Conservation (phyloP, 2,329 filamentous ascomycete genomes). For the Arthrobotrys pseudoclavata region DNA sequence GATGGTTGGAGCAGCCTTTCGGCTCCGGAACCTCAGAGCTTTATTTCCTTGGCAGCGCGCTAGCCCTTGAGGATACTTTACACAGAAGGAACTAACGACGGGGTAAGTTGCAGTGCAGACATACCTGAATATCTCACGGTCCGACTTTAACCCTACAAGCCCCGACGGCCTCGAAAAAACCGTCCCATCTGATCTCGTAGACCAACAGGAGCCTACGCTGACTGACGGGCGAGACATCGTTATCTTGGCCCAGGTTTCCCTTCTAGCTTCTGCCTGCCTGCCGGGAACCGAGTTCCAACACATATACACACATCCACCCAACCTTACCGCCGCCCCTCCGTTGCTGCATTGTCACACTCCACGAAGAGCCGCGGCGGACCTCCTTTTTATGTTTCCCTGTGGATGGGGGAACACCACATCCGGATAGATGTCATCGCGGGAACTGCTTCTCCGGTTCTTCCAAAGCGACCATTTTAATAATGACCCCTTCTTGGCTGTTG, state of each 20-base stretch:
- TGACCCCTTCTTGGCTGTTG: constrained; percentile 88
- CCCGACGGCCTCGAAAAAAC: constrained; percentile 14
- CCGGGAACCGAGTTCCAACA: constrained; percentile 58
- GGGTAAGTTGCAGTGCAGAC: constrained; percentile 15
- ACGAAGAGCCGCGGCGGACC: constrained; percentile 52
- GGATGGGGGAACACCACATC: constrained; percentile 53
- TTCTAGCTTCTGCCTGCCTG: constrained; percentile 9
- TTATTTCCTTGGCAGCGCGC: constrained; percentile 57
- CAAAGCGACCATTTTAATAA: constrained; percentile 95
- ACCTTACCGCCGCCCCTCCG: constrained; percentile 49
- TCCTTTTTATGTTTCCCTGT: constrained; percentile 53
- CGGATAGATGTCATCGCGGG: constrained; percentile 76
- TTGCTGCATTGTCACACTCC: constrained; percentile 29
- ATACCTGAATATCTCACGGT: constrained; percentile 32
- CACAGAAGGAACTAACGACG: constrained; percentile 45
- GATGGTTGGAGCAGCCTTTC: constrained; percentile 45
- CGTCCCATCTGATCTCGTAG: neutral
- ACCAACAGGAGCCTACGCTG: constrained; percentile 5
- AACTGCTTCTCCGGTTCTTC: constrained; percentile 89
- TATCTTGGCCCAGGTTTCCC: constrained; percentile 40
- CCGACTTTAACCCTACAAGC: constrained; percentile 35
- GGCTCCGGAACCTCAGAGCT: constrained; percentile 51
- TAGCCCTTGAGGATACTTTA: constrained; percentile 60
- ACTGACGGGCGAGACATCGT: constrained; percentile 25
- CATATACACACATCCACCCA: constrained; percentile 34